Base-by-base conservation (phyloP, 2,329 filamentous ascomycete genomes). In the Colletotrichum gloeosporioides region DNA sequence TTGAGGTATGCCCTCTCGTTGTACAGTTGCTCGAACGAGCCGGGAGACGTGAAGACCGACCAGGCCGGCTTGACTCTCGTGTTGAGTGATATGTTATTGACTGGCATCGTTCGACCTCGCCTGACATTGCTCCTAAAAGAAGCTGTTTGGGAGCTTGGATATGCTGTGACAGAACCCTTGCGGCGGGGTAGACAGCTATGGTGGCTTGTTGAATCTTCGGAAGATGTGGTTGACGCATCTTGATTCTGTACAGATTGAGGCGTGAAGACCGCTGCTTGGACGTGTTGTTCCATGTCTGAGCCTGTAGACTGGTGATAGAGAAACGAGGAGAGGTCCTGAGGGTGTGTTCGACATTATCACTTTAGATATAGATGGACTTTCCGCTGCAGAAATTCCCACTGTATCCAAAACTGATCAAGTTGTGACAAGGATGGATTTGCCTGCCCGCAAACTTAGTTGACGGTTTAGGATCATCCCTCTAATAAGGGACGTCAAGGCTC, bases 1-100 rank as follows among this genome's bases (percentile, higher is more conserved):
- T 85, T 73, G 22, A 92, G 86, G 74, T 90, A 90, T 8, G 85
- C 81, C 15, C 85, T 84, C 78, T 92, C 90, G 5, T 81, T 80
- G 69, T 86, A 84, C 6, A 90, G 82, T 7, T 86, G 85, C 22
- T 86, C 83, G 65, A 88, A 84, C 0, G 86, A 80, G 2, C 87
- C 84, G 3, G 85, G 85, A 4, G 83, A 81, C 61, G 87, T 81
- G 72, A 84, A 78, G 18, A 82, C 69, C 13, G 80, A 73, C 57
- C 79, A 76, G 10, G 71, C 73, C n/a, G 68, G 77, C 27, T 67
- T 55, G 4, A 66, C 63, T 10, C 65, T 68, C 16, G 67, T 71
- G 55, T 53, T 55, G 10, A 64, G 27, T n/a, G 57, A 32, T 39
- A 69, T 69, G 31, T 44, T 68, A 8, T 49, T 16, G 13, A 25